Conservation (phyloP, 2,329 filamentous ascomycete genomes). For the Aspergillus uvarum region DNA sequence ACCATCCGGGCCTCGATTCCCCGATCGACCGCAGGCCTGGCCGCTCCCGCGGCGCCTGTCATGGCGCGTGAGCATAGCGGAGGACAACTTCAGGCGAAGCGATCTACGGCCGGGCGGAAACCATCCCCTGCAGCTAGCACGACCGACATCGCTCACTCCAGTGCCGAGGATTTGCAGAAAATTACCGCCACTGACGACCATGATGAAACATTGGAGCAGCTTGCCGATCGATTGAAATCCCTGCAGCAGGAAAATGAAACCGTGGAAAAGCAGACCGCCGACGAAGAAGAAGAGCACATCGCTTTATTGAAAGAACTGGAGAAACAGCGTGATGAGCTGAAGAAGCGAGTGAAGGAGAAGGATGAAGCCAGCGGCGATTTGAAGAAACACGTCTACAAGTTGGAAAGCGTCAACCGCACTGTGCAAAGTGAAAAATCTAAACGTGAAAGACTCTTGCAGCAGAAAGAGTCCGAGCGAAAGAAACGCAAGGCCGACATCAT, state of each 20-base stretch:
- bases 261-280: conserved; percentile 63
- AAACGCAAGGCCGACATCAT: conserved; percentile 61
- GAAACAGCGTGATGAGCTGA: conserved; percentile 76
- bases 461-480: conserved; percentile 60
- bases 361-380: conserved; percentile 85
- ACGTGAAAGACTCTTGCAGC: conserved; percentile 65
- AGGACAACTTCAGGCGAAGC: conserved; percentile 55
- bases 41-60: conserved; percentile 60
- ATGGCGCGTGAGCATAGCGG: conserved; percentile 66
- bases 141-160: conserved; percentile 40
- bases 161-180: conserved; percentile 41
- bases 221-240: conserved; percentile 77
- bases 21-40: conserved; percentile 53
- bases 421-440: conserved; percentile 76
- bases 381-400: conserved; percentile 73
- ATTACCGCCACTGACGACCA: conserved; percentile 51
- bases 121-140: conserved; percentile 67
- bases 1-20: conserved; percentile 56
- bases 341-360: conserved; percentile 77
- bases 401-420: conserved; percentile 77
- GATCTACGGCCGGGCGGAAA: conserved; percentile 70
- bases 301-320: conserved; percentile 66
- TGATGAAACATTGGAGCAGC: conserved; percentile 68
- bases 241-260: conserved; percentile 84
- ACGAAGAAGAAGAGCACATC: conserved; percentile 69